Evolutionary conservation across 306 rosid genomes (phyloP).

Genomic region (Urtica urens): DNA sequence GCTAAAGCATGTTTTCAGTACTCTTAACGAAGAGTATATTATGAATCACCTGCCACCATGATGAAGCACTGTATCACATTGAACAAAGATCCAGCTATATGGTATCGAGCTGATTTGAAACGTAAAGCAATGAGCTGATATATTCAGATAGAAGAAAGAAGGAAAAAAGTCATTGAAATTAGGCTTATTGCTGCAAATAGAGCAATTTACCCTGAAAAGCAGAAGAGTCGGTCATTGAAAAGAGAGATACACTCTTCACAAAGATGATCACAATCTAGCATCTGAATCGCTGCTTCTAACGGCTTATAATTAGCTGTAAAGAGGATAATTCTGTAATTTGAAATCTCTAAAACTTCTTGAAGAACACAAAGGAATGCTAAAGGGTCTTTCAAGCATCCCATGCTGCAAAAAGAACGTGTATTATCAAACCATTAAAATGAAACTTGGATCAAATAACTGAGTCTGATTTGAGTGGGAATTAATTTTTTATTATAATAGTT

Average conservation of each 20-base stretch:
- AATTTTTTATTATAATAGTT: too few species aligned
- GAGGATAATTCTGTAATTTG: conserved; percentile 52
- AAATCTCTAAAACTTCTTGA: conserved; percentile 34
- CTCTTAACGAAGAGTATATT: conserved; percentile 7
- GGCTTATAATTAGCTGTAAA: conserved; percentile 66
- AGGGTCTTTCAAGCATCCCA: conserved; percentile 63
- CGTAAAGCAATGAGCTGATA: conserved; percentile 1
- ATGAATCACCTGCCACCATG: conserved; percentile 75
- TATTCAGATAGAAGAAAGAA: not conserved
- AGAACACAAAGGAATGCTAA: conserved; percentile 49
- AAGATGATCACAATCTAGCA: conserved; percentile 17
- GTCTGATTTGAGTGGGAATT: too few species aligned
- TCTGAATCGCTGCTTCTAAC: conserved; percentile 34
- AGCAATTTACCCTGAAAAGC: conserved; percentile 70
- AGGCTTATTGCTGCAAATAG: too few species aligned
- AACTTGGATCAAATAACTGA: not conserved
- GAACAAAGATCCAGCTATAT: conserved; percentile 60
- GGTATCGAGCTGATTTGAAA: conserved; percentile 41
- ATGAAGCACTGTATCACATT: conserved; percentile 61
- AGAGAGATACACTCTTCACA: conserved; percentile 44
- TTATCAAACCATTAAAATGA: too few species aligned
- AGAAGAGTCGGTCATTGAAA: conserved; percentile 32
- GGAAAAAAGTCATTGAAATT: not conserved
- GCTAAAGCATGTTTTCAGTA: conserved; percentile 6
- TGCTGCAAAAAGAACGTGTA: conserved; percentile 31